Percentiles rank a stretch among this genome's conserved stretches.
Evolutionary conservation across 441 rosid species (phyloP).

Genomic region (Macaranga tanarius): DNA sequence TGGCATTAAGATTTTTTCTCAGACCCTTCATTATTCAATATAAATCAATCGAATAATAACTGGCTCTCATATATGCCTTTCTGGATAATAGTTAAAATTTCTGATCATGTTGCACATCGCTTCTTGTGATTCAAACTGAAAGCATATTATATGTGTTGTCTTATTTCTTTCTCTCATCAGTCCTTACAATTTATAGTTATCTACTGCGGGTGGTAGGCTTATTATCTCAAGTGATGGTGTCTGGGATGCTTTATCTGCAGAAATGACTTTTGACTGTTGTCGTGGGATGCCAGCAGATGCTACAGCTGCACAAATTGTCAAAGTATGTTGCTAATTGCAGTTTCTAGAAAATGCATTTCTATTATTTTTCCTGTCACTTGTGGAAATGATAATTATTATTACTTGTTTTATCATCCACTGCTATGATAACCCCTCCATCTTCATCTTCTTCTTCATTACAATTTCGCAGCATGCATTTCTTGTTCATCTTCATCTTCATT

Average conservation of each 20-base stretch:
- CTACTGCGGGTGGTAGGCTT: conserved; percentile 87
- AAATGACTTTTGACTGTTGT: conserved; percentile 80
- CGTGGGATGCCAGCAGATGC: conserved; percentile 89
- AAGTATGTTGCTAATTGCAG: conserved; percentile 42
- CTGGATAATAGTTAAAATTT: too few species aligned
- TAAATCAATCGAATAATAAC: too few species aligned
- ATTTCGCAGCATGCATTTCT: too few species aligned
- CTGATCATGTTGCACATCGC: conserved; percentile 3
- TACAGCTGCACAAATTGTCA: conserved; percentile 89
- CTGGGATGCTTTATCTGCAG: conserved; percentile 92
- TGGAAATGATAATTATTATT: too few species aligned
- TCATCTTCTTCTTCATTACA: too few species aligned
- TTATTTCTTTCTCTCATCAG: not conserved
- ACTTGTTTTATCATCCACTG: not conserved
- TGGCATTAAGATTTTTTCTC: too few species aligned
- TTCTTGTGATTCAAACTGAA: conserved; percentile 2
- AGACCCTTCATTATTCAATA: too few species aligned
- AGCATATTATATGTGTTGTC: not conserved
- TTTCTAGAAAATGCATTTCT: not conserved
- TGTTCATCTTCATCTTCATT: too few species aligned
- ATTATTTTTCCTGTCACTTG: not conserved
- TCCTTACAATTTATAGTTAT: conserved; percentile 55
- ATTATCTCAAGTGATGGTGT: conserved; percentile 97
- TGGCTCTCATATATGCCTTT: too few species aligned
- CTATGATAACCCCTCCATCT: not conserved